Conservation (phyloP, 2,329 filamentous ascomycete species). For the Akanthomyces dipterigenus region DNA sequence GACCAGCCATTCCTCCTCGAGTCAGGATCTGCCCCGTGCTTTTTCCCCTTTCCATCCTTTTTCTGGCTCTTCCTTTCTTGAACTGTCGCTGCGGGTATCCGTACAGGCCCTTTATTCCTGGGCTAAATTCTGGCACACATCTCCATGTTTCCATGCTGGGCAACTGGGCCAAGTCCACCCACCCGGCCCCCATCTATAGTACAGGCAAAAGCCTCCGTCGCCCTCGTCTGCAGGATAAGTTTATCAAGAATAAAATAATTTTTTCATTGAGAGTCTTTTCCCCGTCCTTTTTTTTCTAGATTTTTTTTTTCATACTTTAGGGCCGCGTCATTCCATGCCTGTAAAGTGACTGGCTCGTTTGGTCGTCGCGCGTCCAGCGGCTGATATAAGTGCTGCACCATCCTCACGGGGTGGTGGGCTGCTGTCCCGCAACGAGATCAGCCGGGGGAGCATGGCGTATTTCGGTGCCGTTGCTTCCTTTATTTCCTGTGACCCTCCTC, state of each 20-base stretch:
- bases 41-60: not conserved
- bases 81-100: no score
- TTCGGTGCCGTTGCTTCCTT: not conserved
- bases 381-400: not conserved
- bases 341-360: not conserved
- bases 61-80: not conserved
- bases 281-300: not conserved
- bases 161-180: not conserved
- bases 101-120: no score
- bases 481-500: not conserved
- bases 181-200: not conserved
- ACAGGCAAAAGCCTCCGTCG: not conserved
- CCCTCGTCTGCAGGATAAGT: not conserved
- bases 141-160: not conserved
- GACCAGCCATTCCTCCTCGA: slow-evolving; percentile 17
- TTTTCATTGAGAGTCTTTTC: not conserved
- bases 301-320: not conserved
- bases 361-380: not conserved
- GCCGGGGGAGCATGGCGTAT: not conserved
- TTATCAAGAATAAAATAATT: not conserved
- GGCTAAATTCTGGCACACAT: not conserved
- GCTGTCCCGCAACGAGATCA: not conserved
- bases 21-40: slow-evolving; percentile 9
- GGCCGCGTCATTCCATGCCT: not conserved
- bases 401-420: not conserved